These are phyloP conservation scores for Schizosaccharomyces cryophilus DNA, from an alignment of 805 yeast species.

Conservation along the genomic window DNA sequence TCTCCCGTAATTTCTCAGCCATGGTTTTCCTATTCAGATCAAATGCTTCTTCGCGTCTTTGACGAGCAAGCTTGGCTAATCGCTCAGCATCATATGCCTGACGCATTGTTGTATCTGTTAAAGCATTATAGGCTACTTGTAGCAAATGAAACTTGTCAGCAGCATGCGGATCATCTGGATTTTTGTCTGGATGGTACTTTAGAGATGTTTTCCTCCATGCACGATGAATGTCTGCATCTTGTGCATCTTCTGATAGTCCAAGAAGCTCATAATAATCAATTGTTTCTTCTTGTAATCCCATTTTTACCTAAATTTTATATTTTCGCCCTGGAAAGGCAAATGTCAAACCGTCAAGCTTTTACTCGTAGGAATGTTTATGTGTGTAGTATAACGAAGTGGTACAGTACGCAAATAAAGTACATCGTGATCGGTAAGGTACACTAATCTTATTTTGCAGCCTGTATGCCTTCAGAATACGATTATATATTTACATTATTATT, in stretches of 20 bases:
- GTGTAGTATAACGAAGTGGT: too few relatives aligned
- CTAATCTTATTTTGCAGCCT: too few relatives aligned
- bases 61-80: neutral
- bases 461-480: too few relatives aligned
- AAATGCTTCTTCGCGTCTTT: conserved; percentile 1
- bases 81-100: neutral
- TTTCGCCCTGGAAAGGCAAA: neutral
- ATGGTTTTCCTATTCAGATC: neutral
- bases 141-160: conserved; percentile 3
- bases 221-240: conserved; percentile 22
- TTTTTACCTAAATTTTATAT: neutral
- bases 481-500: too few relatives aligned
- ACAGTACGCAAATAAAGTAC: too few relatives aligned
- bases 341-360: neutral
- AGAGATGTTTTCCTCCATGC: conserved; percentile 43
- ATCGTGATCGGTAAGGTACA: too few relatives aligned
- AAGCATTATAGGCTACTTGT: conserved; percentile 4
- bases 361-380: too few relatives aligned
- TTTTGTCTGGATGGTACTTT: conserved; percentile 46
- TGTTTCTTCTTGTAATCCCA: neutral
- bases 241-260: neutral
- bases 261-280: conserved; percentile 3
- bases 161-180: conserved; percentile 10
- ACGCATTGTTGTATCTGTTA: neutral
- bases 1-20: neutral